Base-by-base conservation (phyloP, 257 asterid species). In the Coffea eugenioides region DNA sequence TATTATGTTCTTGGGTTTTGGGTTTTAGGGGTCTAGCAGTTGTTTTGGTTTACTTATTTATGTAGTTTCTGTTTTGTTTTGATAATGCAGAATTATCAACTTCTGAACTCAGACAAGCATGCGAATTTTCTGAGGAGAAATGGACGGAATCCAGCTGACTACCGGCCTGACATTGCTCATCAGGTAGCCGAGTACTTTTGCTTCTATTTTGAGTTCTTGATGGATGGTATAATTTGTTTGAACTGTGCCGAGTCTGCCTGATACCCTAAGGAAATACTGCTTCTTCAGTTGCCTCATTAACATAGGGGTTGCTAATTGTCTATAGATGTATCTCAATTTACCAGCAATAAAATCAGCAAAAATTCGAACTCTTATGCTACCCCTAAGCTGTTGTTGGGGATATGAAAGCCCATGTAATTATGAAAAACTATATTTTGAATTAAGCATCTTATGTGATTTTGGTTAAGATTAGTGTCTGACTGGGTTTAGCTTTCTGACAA, bases 81-180 rank as follows among this genome's bases (percentile, higher is more conserved):
- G 36, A 36, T 66, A 65, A 15, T 83, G 27, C 91, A 95, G 99
- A 85, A 71, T 56, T 88, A 92, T 81, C 98, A 93, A 84, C 92
- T 95, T 69, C 87, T 93, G 87, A 95, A 93, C 85, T 93, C 98
- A 0, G 99, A 94, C 71, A 94, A 90, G 81, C 97, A 94, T 83
- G 87, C 90, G 27, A 82, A 81, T 88, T 94, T 84, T 75, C 84
- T 90, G 73, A 69, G 51, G 81, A 88, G 85, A 83, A 85, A 92
- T 74, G 90, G 88, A 69, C 79, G 87, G 74, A 86, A 94, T 80
- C 97, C 97, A 5, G 93, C 93, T 7, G 95, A 94, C 66, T 92
- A 86, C 87, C 91, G 97, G 70, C 98, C 97, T 36, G 96, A 94
- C 84, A 94, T 92, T 84, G 92, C 93, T 65, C 95, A 92, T 84